phyloP scores from a whole-genome alignment of 176 grass and related monocot genomes.

The Zizania latifolia region DNA sequence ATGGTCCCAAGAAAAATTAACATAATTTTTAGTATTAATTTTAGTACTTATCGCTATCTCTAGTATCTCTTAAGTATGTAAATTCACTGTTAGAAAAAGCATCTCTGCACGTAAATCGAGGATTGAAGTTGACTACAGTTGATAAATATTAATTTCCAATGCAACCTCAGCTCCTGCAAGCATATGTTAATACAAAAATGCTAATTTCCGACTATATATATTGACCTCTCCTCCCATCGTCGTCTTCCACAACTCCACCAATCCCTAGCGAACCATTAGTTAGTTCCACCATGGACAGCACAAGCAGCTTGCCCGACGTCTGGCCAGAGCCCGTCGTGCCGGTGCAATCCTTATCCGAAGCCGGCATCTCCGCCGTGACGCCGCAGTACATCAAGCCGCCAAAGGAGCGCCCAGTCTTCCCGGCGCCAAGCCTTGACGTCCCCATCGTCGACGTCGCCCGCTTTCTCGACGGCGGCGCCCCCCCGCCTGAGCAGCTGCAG shows the following conservation, averaged over 20 bases:
- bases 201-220: too few relatives aligned
- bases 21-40: too few relatives aligned
- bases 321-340: slow-evolving; percentile 41
- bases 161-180: too few relatives aligned
- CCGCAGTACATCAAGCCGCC: slow-evolving; percentile 32
- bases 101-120: too few relatives aligned
- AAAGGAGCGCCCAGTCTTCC: background rate
- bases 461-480: background rate
- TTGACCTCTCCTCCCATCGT: background rate
- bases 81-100: too few relatives aligned
- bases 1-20: too few relatives aligned
- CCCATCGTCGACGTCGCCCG: slow-evolving; percentile 29
- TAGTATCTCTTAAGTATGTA: too few relatives aligned
- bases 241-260: background rate
- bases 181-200: too few relatives aligned
- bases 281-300: background rate
- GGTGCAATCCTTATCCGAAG: slow-evolving; percentile 38
- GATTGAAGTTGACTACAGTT: too few relatives aligned
- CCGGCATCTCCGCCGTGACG: slow-evolving; percentile 13
- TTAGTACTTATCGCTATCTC: too few relatives aligned
- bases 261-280: background rate
- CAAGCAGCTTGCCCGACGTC: background rate
- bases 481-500: background rate
- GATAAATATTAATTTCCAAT: too few relatives aligned
- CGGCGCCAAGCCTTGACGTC: background rate